Conservation (phyloP, 208 protist species). For the Phytomonas serpens region DNA sequence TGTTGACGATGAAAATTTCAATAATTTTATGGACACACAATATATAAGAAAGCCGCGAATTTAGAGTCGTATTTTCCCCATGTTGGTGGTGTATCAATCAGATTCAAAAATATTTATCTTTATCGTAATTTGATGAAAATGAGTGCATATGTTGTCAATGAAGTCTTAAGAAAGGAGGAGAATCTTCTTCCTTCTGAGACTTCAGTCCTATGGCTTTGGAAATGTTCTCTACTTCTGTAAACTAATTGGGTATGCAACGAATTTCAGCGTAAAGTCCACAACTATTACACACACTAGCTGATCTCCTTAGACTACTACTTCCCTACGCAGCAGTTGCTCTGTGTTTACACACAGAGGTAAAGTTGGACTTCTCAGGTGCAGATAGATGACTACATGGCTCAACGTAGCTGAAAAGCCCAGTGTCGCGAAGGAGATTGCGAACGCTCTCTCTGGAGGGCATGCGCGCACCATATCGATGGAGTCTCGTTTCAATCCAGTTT, state of each 20-base stretch:
- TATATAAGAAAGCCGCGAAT: constrained; percentile 4
- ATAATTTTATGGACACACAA: constrained; percentile 1
- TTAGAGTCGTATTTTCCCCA: constrained; percentile 1
- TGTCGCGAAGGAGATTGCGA: constrained; percentile 85
- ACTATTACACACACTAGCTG: neutral
- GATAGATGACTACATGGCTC: constrained; percentile 71
- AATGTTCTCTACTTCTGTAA: constrained; percentile 8
- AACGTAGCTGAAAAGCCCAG: constrained; percentile 95
- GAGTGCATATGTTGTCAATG: constrained; percentile 2
- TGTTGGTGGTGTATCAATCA: neutral
- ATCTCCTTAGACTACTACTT: neutral
- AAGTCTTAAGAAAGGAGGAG: neutral
- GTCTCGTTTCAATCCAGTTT: constrained; percentile 79
- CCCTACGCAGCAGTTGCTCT: neutral
- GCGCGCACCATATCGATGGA: constrained; percentile 29
- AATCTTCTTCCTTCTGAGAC: neutral
- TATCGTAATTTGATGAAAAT: neutral
- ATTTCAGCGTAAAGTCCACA: neutral
- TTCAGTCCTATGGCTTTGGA: neutral
- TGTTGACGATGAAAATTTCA: neutral
- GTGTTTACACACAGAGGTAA: neutral
- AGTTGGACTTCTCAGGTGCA: constrained; percentile 5
- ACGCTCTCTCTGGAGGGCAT: constrained; percentile 58
- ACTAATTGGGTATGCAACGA: neutral
- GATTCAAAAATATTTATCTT: constrained; percentile 4